Conservation (phyloP, 495 filamentous ascomycete species). For the Neurospora sp. region DNA sequence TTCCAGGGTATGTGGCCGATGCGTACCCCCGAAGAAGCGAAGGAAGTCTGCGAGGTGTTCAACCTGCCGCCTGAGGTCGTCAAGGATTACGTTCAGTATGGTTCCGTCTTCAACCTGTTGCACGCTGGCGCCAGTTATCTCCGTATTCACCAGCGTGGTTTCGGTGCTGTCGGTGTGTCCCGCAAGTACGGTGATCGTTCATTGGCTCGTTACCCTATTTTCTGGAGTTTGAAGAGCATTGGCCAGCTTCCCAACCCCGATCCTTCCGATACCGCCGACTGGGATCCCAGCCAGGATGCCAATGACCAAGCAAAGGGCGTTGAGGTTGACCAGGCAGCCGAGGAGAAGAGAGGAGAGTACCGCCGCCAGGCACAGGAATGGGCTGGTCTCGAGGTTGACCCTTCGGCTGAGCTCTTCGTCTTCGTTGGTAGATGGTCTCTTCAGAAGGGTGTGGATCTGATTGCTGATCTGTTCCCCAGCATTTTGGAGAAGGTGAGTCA, state of each 20-base stretch:
- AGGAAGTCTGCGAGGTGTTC: constrained; percentile 64
- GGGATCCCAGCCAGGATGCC: constrained; percentile 40
- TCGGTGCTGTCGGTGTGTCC: constrained; percentile 65
- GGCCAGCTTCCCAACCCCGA: constrained; percentile 67
- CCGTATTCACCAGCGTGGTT: constrained; percentile 64
- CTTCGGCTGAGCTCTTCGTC: constrained; percentile 62
- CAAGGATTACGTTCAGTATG: constrained; percentile 55
- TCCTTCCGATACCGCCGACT: constrained; percentile 62
- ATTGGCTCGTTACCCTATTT: constrained; percentile 66
- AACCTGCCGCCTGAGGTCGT: constrained; percentile 45
- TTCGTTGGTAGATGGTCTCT: constrained; percentile 74
- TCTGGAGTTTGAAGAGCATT: constrained; percentile 64
- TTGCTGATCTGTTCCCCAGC: constrained; percentile 65
- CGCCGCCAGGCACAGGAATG: constrained; percentile 66
- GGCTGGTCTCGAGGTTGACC: constrained; percentile 57
- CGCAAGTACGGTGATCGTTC: constrained; percentile 68
- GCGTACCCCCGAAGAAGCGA: constrained; percentile 54
- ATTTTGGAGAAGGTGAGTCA: constrained; percentile 45
- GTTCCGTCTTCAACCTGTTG: constrained; percentile 61
- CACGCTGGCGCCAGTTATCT: constrained; percentile 66
- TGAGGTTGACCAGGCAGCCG: constrained; percentile 46
- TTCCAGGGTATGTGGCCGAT: constrained; percentile 70
- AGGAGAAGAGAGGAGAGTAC: constrained; percentile 45
- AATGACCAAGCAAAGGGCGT: constrained; percentile 40
- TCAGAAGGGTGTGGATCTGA: constrained; percentile 71